Evolutionary conservation across 768 basidiomycete genomes (phyloP).

Genomic region (Boletus rufocinnamomeus): DNA sequence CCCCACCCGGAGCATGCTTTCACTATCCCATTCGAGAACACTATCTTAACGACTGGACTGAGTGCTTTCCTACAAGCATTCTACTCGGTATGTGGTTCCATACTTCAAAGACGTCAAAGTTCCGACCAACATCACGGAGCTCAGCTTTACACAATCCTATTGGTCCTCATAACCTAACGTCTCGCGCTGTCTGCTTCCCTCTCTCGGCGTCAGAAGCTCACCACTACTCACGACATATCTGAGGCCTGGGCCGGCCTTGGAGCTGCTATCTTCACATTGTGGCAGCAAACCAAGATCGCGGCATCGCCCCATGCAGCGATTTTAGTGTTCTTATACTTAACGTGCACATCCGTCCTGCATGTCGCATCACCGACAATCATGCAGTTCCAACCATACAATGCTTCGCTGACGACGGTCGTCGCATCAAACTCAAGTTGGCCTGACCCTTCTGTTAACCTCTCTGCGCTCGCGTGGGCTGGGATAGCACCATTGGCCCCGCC

Average conservation of each 20-base stretch:
- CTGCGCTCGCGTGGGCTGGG: too few relatives aligned
- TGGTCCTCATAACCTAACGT: not conserved
- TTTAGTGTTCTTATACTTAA: not conserved
- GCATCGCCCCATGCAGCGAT: not conserved
- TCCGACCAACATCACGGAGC: not conserved
- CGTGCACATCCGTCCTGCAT: not conserved
- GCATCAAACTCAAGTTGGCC: not conserved
- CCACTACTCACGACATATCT: not conserved
- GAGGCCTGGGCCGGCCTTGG: not conserved
- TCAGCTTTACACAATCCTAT: not conserved
- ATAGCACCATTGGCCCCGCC: too few relatives aligned
- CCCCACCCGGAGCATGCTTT: not conserved
- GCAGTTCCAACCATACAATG: not conserved
- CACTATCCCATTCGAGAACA: not conserved
- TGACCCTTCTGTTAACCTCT: not conserved
- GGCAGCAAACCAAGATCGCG: not conserved
- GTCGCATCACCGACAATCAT: not conserved
- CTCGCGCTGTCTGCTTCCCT: not conserved
- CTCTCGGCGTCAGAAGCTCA: not conserved
- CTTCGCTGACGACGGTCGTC: not conserved
- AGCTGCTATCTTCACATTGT: not conserved
- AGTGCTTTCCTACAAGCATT: slow-evolving; percentile 1
- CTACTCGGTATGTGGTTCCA: not conserved
- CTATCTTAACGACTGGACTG: not conserved
- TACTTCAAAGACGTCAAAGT: not conserved